Evolutionary conservation across 2,329 filamentous ascomycete species (phyloP), one percentile per base, ranked within the genome.

Genomic region (Colletotrichum graminicola): DNA sequence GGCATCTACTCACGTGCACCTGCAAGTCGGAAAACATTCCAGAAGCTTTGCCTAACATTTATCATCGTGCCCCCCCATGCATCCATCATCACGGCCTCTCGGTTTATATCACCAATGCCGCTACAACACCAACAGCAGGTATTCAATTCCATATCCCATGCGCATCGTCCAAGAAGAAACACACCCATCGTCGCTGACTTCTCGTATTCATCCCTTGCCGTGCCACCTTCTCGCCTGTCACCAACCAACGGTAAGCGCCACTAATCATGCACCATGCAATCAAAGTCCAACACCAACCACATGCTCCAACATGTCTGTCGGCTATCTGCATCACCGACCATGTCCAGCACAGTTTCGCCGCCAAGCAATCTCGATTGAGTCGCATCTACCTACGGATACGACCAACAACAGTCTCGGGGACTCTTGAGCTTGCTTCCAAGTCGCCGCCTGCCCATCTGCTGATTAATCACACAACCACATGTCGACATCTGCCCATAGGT

Each of bases 401-500:
- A 23, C 36, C 49, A 54, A 63, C 36, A 36, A 36, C 8, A 36
- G 34, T 36, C 34, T 36, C 34, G 34, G 34, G 11, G 5, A 36
- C 34, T 34, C 34, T 34, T 10, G 34, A 34, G 34, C 34, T 34
- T 10, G 34, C 34, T 34, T 10, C 34, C 34, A 34, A 34, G 34
- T 51, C 62, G 34, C 10, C 62, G 23, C 10, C 29, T 41, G 41
- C 41, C 41, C 11, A 41, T 60, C 36, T 39, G 29, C 49, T 45
- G 51, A 67, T 62, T 67, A 51, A 59, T 54, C 64, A 67, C 21
- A 18, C 26, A 12, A 39, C 6, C 18, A 36, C 57, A 34, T 36
- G 47, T 63, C 56, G 49, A 57, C 51, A 45, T 68, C 36, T 70
- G 67, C 62, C 26, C 56, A 54, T 47, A 16, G 45, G 51, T 59